Conservation (phyloP, 2,329 filamentous ascomycete genomes). For the Aspergillus sp. region DNA sequence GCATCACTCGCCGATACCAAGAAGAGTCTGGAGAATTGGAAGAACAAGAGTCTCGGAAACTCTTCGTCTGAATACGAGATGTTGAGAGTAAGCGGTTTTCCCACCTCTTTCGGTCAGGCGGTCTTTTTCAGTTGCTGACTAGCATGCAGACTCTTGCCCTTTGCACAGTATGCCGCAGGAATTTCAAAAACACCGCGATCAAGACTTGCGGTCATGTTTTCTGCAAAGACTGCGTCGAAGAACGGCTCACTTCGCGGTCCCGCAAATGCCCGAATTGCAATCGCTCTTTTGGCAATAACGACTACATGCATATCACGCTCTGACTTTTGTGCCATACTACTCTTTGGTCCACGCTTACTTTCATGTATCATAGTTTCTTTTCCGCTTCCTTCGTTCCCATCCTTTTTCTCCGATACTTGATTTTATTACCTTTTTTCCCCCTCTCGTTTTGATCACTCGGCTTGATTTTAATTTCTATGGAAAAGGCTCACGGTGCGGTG, state of each 20-base stretch:
- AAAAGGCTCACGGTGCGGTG: constrained; percentile 42
- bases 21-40: constrained; percentile 85
- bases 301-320: constrained; percentile 72
- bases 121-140: constrained; percentile 22
- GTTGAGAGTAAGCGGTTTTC: constrained; percentile 70
- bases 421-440: constrained; percentile 13
- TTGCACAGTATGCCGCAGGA: constrained; percentile 89
- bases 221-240: constrained; percentile 87
- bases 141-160: constrained; percentile 69
- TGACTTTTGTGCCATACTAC: constrained; percentile 29
- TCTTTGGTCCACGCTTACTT: constrained; percentile 19
- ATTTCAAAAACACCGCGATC: constrained; percentile 92
- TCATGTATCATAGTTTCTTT: constrained; percentile 41
- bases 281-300: constrained; percentile 86
- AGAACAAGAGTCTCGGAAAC: constrained; percentile 78
- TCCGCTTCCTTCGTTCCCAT: constrained; percentile 20
- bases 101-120: not conserved
- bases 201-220: constrained; percentile 96
- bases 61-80: constrained; percentile 82
- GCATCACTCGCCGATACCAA: constrained; percentile 76
- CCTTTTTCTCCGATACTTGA: constrained; percentile 13
- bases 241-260: constrained; percentile 85
- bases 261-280: constrained; percentile 95
- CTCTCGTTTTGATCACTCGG: constrained; percentile 14
- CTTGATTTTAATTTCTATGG: constrained; percentile 25